phyloP scores from a whole-genome alignment of 495 filamentous ascomycete genomes.

The Neurospora sp. region DNA sequence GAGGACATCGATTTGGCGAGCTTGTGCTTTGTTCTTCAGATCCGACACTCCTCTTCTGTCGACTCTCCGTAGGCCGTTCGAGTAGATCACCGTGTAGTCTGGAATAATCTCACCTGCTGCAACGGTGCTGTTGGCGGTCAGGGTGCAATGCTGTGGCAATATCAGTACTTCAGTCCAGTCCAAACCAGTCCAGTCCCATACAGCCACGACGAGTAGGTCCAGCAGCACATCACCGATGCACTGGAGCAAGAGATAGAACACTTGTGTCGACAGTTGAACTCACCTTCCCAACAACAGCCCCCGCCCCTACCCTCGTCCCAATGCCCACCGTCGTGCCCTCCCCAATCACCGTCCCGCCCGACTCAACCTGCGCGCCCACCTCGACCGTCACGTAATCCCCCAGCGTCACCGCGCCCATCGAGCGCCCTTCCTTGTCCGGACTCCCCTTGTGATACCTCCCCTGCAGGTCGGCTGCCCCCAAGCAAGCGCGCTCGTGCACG shows the following conservation, averaged over 20 bases:
- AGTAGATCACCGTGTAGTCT: constrained; percentile 59
- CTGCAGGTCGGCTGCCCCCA: constrained; percentile 36
- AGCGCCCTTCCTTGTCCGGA: constrained; percentile 7
- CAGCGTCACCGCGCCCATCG: constrained; percentile 35
- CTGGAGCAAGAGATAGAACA: not conserved
- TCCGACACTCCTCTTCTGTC: constrained; percentile 47
- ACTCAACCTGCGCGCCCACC: constrained; percentile 51
- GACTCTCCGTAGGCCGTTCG: constrained; percentile 43
- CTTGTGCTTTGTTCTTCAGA: constrained; percentile 44
- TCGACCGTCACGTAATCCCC: constrained; percentile 52
- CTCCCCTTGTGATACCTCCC: constrained; percentile 9
- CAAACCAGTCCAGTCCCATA: not conserved
- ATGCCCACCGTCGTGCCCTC: constrained; percentile 55
- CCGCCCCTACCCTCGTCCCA: constrained; percentile 48
- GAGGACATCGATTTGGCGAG: constrained; percentile 54
- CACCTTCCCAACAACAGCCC: constrained; percentile 56
- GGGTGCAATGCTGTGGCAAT: constrained; percentile 45
- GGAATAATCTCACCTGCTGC: constrained; percentile 43
- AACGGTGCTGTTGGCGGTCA: constrained; percentile 41
- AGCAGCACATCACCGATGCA: not conserved
- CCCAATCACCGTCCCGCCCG: constrained; percentile 45
- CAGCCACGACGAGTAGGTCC: not conserved
- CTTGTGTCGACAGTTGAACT: constrained; percentile 10
- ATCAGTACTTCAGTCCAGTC: not conserved
- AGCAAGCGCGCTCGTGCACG: constrained; percentile 58